Evolutionary conservation across 345 rosid species (phyloP).

Genomic region (Murraya koenigii): DNA sequence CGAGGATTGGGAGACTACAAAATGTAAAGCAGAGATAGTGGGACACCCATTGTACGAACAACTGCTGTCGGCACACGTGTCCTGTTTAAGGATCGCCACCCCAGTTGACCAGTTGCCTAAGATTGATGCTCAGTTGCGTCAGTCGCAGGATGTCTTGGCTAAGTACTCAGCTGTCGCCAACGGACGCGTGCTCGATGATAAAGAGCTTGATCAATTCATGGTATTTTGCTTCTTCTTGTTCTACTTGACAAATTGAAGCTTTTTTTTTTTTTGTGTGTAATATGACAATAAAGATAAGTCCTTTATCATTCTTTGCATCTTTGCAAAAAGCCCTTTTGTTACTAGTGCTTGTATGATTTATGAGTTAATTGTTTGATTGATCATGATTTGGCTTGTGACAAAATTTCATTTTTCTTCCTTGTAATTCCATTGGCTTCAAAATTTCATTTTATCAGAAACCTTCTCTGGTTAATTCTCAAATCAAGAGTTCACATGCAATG

Average conservation of each 20-base stretch:
- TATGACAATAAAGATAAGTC: not conserved
- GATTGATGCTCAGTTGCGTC: constrained; percentile 39
- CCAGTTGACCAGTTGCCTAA: constrained; percentile 45
- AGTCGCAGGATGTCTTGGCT: constrained; percentile 33
- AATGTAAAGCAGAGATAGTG: constrained; percentile 40
- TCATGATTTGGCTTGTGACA: not conserved
- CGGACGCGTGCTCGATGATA: constrained; percentile 30
- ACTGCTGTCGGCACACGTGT: constrained; percentile 30
- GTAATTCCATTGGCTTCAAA: too few relatives aligned
- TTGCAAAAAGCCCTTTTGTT: not conserved
- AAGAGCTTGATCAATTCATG: constrained; percentile 52
- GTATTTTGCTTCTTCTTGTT: constrained; percentile 22
- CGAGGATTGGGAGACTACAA: constrained; percentile 39
- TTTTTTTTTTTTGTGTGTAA: too few relatives aligned
- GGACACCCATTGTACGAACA: constrained; percentile 51
- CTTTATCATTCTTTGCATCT: not conserved
- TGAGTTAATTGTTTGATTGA: not conserved
- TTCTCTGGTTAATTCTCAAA: not conserved
- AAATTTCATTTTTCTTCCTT: not conserved
- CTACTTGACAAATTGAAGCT: not conserved
- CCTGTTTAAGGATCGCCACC: constrained; percentile 41
- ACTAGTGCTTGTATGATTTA: not conserved
- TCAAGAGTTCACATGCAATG: not conserved
- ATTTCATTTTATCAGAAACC: too few relatives aligned
- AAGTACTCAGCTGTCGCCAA: constrained; percentile 35